These are phyloP conservation scores for Malassezia furfur DNA, from an alignment of 1,284 basidiomycete genomes.

Conservation along the genomic window DNA sequence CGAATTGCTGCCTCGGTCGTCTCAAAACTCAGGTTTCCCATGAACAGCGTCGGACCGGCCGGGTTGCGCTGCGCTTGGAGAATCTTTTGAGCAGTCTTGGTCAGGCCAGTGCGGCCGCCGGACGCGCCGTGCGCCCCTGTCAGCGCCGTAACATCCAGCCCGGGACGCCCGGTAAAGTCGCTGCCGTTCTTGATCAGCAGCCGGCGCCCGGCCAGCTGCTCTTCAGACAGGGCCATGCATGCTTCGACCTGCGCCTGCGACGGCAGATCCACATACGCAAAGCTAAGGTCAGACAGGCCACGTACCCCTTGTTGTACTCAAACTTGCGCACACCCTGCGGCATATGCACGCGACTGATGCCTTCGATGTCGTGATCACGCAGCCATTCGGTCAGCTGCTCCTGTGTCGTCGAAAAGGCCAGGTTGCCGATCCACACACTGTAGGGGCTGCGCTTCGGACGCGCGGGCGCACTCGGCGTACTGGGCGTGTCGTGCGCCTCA, in stretches of 20 bases:
- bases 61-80: conserved; percentile 71
- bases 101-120: conserved; percentile 50
- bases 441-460: conserved; percentile 53
- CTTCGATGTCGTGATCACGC: conserved; percentile 30
- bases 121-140: conserved; percentile 16
- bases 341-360: conserved; percentile 54
- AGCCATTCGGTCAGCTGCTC: conserved; percentile 36
- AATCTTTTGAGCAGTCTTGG: conserved; percentile 73
- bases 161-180: conserved; percentile 47
- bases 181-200: conserved; percentile 84
- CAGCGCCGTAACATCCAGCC: conserved; percentile 26
- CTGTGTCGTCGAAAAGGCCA: conserved; percentile 34
- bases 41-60: conserved; percentile 70
- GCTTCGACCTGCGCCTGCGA: conserved; percentile 62
- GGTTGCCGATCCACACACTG: conserved; percentile 53
- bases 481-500: conserved; percentile 6
- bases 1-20: conserved; percentile 64
- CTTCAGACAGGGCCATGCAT: conserved; percentile 72
- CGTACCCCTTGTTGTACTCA: conserved; percentile 54
- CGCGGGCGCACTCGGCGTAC: neutral
- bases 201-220: conserved; percentile 70
- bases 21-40: conserved; percentile 82
- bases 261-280: conserved; percentile 89
- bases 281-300: conserved; percentile 54
- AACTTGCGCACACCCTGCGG: conserved; percentile 50